Evolutionary conservation across 202 grass and related monocot genomes (phyloP).

Genomic region (Zizania palustris): DNA sequence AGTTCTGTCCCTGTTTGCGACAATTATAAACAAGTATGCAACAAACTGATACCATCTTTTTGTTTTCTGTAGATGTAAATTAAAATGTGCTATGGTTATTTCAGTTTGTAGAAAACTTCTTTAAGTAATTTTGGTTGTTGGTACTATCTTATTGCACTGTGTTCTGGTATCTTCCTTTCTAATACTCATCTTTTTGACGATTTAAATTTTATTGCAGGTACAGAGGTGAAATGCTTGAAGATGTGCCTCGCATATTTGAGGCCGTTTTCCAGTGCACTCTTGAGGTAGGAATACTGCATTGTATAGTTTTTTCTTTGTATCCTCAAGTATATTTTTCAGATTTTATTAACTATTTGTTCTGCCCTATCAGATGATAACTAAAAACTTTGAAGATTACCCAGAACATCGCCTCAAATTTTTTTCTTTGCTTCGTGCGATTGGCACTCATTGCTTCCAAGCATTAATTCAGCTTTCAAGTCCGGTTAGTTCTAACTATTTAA

Average conservation of each 20-base stretch:
- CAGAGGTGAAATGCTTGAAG: conserved; percentile 89
- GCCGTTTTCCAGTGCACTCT: conserved; percentile 98
- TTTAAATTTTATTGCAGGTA: conserved; percentile 59
- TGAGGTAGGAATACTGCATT: conserved; percentile 54
- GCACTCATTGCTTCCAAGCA: conserved; percentile 98
- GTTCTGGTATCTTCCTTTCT: background rate
- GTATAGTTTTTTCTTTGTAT: no score
- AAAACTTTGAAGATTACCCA: conserved; percentile 98
- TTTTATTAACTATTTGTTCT: conserved; percentile 32
- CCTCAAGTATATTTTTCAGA: no score
- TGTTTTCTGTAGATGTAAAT: conserved; percentile 26
- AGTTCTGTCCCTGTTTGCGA: conserved; percentile 89
- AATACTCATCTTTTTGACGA: conserved; percentile 28
- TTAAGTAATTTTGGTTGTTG: conserved; percentile 24
- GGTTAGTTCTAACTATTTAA: conserved; percentile 50
- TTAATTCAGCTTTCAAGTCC: conserved; percentile 94
- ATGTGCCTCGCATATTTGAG: conserved; percentile 89
- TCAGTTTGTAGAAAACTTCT: background rate
- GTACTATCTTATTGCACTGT: background rate
- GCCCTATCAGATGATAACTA: conserved; percentile 88
- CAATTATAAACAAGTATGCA: conserved; percentile 98
- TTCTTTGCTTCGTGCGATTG: conserved; percentile 88
- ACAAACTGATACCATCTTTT: conserved; percentile 17
- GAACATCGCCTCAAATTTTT: conserved; percentile 99
- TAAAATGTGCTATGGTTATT: background rate